Evolutionary conservation across 2,329 filamentous ascomycete genomes (phyloP).

Genomic region (Claviceps digitariae): DNA sequence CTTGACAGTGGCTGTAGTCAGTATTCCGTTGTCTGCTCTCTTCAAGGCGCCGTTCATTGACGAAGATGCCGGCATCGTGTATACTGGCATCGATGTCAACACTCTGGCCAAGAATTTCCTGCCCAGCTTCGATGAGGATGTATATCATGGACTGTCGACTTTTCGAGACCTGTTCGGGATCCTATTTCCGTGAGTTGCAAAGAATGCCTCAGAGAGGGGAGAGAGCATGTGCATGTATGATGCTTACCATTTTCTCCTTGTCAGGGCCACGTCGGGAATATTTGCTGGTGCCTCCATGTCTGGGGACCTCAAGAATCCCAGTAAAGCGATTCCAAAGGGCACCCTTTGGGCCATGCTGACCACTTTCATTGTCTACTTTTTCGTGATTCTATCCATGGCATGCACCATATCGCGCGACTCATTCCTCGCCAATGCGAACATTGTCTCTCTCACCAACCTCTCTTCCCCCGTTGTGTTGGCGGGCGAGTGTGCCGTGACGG

Average conservation of each 20-base stretch:
- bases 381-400: conserved; percentile 69
- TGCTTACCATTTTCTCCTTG: neutral
- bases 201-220: neutral
- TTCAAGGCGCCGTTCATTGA: conserved; percentile 55
- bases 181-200: conserved; percentile 47
- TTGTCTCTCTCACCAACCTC: conserved; percentile 71
- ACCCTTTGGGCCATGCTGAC: conserved; percentile 64
- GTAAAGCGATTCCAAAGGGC: conserved; percentile 73
- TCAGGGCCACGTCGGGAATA: conserved; percentile 38
- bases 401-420: conserved; percentile 61
- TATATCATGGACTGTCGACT: conserved; percentile 49
- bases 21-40: conserved; percentile 68
- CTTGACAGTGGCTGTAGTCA: conserved; percentile 59
- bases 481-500: conserved; percentile 68
- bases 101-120: conserved; percentile 65
- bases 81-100: conserved; percentile 59
- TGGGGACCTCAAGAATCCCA: conserved; percentile 69
- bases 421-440: conserved; percentile 60
- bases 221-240: neutral
- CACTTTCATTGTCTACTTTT: conserved; percentile 61
- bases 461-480: conserved; percentile 61
- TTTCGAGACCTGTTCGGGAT: conserved; percentile 80
- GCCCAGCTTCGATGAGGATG: conserved; percentile 51
- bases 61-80: conserved; percentile 49
- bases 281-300: conserved; percentile 78